Evolutionary conservation across 257 asterid species (phyloP).

Genomic region (Gardenia jasminoides): DNA sequence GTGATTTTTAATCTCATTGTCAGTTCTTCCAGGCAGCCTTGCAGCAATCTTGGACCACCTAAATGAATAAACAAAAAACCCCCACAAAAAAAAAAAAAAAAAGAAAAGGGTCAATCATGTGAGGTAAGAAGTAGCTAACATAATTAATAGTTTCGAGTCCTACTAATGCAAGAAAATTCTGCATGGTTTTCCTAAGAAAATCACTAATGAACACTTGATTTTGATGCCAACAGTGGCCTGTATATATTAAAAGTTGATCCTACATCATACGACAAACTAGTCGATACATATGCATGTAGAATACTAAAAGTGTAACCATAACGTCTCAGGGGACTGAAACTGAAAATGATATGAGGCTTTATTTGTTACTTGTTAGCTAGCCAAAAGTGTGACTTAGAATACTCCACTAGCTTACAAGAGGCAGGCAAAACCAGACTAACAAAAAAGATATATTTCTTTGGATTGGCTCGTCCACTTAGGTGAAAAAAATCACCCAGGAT

Average conservation of each 20-base stretch:
- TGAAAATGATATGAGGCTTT: constrained; percentile 5
- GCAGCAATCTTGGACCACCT: constrained; percentile 71
- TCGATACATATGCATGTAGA: not conserved
- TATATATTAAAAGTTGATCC: not conserved
- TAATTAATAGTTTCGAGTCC: not conserved
- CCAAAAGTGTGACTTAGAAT: constrained; percentile 11
- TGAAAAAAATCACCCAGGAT: not conserved
- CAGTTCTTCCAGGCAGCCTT: constrained; percentile 86
- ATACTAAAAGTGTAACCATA: constrained; percentile 3
- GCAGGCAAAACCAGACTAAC: not conserved
- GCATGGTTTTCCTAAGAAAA: not conserved
- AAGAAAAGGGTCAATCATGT: no score
- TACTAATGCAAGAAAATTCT: constrained; percentile 7
- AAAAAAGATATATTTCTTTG: not conserved
- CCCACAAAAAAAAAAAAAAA: not conserved
- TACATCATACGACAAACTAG: not conserved
- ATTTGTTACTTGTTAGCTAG: constrained; percentile 5
- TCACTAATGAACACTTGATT: constrained; percentile 1
- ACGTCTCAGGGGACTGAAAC: constrained; percentile 12
- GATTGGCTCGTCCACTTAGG: not conserved
- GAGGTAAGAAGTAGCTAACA: not conserved
- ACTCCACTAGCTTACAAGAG: constrained; percentile 2
- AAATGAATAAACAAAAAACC: not conserved
- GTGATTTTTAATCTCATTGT: constrained; percentile 89
- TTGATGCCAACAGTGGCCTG: constrained; percentile 16